Evolutionary conservation across 2,329 filamentous ascomycete genomes (phyloP).

Genomic region (Fusarium sp.): DNA sequence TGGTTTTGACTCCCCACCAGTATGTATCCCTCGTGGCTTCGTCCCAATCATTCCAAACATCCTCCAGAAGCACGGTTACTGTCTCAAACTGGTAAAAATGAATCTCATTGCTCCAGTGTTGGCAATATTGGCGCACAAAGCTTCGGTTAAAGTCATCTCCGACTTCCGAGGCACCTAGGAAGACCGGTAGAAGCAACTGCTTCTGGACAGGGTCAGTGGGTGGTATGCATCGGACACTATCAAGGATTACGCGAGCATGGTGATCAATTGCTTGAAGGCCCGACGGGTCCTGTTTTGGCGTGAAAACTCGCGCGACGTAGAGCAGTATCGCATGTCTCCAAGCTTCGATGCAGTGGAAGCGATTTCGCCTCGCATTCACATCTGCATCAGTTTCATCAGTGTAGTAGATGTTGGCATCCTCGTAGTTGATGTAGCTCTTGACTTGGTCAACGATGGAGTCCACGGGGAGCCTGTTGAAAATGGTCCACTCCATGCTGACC

Average conservation of each 20-base stretch:
- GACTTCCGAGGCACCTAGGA: constrained; percentile 6
- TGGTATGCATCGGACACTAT: constrained; percentile 10
- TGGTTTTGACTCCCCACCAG: constrained; percentile 15
- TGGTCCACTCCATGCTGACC: constrained; percentile 6
- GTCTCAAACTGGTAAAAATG: constrained; percentile 14
- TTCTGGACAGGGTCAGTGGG: constrained; percentile 6
- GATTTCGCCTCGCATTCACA: constrained; percentile 11
- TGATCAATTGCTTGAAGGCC: constrained; percentile 7
- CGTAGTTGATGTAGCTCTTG: constrained; percentile 15
- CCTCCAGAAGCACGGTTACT: constrained; percentile 6
- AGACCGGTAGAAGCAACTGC: constrained; percentile 7
- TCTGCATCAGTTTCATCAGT: neutral
- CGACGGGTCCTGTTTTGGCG: neutral
- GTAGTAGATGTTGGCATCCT: neutral
- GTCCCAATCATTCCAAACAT: constrained; percentile 11
- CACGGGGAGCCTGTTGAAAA: constrained; percentile 7
- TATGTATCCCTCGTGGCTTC: constrained; percentile 2
- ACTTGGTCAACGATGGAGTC: constrained; percentile 8
- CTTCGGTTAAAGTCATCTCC: constrained; percentile 9
- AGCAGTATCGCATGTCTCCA: constrained; percentile 17
- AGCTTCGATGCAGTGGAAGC: constrained; percentile 18
- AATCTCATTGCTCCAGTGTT: constrained; percentile 7
- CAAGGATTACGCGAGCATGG: constrained; percentile 5
- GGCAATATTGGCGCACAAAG: constrained; percentile 4
- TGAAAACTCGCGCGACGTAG: constrained; percentile 12